These are phyloP conservation scores for Crithidia expoeki DNA, from an alignment of 208 protist species.

Conservation along the genomic window DNA sequence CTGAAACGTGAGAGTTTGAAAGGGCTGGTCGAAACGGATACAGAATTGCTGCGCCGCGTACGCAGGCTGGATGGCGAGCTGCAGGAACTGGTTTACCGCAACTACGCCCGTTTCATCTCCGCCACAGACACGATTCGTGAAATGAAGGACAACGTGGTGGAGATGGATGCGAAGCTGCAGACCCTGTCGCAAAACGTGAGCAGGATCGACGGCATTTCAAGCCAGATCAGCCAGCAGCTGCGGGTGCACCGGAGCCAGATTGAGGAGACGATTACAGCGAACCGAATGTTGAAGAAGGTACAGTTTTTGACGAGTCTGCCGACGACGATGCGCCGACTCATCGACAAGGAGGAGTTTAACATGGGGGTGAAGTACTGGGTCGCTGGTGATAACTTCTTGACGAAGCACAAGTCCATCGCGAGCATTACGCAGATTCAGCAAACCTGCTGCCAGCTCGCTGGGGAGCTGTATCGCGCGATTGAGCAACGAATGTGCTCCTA, in stretches of 20 bases:
- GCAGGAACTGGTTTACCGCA: conserved; percentile 99
- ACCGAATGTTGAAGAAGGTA: conserved; percentile 81
- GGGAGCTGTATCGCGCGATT: conserved; percentile 68
- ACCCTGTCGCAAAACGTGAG: conserved; percentile 75
- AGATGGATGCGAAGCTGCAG: conserved; percentile 89
- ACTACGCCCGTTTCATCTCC: conserved; percentile 99
- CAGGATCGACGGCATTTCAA: conserved; percentile 72
- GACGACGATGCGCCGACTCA: conserved; percentile 62
- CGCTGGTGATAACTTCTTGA: conserved; percentile 74
- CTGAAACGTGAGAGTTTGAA: conserved; percentile 73
- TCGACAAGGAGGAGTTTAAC: conserved; percentile 60
- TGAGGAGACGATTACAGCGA: conserved; percentile 71
- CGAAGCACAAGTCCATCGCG: conserved; percentile 60
- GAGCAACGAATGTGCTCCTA: conserved; percentile 64
- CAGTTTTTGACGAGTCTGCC: conserved; percentile 83
- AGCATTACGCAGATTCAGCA: conserved; percentile 65
- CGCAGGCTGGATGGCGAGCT: conserved; percentile 93
- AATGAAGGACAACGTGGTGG: conserved; percentile 88
- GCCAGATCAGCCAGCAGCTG: conserved; percentile 59
- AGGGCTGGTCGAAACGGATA: conserved; percentile 83
- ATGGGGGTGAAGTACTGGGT: conserved; percentile 82
- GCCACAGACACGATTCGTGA: conserved; percentile 97
- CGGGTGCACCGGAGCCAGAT: conserved; percentile 70
- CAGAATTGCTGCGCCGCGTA: conserved; percentile 72
- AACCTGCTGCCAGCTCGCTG: conserved; percentile 54